phyloP scores from a whole-genome alignment of 1,139 yeast genomes.

The Diutina mesorugosa region DNA sequence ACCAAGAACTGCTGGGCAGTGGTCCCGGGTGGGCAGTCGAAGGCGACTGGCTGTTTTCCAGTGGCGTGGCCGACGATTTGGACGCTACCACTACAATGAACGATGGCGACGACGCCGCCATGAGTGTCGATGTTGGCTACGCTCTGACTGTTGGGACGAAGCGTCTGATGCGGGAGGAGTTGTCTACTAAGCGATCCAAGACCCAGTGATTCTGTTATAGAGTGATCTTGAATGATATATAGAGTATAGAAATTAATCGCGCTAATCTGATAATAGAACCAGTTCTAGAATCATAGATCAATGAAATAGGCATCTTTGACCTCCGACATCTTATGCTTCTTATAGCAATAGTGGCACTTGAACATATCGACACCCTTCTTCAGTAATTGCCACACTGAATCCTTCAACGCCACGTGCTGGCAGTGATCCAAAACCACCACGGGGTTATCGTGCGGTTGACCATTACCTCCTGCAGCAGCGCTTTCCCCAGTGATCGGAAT shows the following conservation, averaged over 20 bases:
- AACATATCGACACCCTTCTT: slow-evolving; percentile 29
- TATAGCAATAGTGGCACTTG: slow-evolving; percentile 38
- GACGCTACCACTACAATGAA: slow-evolving; percentile 3
- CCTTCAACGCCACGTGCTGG: slow-evolving; percentile 31
- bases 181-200: background rate
- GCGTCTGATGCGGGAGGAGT: background rate
- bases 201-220: background rate
- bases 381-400: slow-evolving; percentile 22
- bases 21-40: slow-evolving; percentile 10
- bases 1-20: slow-evolving; percentile 10
- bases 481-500: slow-evolving; percentile 20
- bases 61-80: slow-evolving; percentile 25
- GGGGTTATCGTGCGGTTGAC: slow-evolving; percentile 15
- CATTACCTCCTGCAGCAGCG: slow-evolving; percentile 10
- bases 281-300: slow-evolving; percentile 14
- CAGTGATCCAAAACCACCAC: slow-evolving; percentile 33
- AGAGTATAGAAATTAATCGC: background rate
- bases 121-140: slow-evolving; percentile 32
- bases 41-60: slow-evolving; percentile 8
- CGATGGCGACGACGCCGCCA: slow-evolving; percentile 21
- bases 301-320: slow-evolving; percentile 32
- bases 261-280: background rate
- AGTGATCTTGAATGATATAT: background rate
- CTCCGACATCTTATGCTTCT: slow-evolving; percentile 29
- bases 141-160: slow-evolving; percentile 22